Conservation (phyloP, 2,329 filamentous ascomycete species). For the Aphanocladium album region DNA sequence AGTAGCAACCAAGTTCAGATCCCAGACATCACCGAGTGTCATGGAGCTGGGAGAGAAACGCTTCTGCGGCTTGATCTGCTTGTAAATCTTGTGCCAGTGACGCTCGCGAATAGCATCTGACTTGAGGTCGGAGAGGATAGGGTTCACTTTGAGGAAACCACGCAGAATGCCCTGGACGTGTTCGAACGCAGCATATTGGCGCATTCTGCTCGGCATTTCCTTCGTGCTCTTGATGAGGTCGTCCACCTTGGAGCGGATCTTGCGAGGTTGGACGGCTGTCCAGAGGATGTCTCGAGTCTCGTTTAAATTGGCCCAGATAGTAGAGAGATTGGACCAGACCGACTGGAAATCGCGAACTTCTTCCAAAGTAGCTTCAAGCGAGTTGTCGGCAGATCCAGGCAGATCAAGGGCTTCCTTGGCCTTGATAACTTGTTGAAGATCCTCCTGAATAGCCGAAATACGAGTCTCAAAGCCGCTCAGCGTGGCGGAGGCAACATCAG, state of each 20-base stretch:
- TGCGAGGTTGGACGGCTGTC: constrained; percentile 92
- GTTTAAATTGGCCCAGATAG: constrained; percentile 94
- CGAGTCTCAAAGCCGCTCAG: constrained; percentile 77
- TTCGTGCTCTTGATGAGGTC: constrained; percentile 95
- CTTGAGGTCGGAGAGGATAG: constrained; percentile 82
- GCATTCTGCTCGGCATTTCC: constrained; percentile 98
- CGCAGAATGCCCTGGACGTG: constrained; percentile 91
- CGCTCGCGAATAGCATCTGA: constrained; percentile 94
- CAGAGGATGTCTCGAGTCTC: constrained; percentile 89
- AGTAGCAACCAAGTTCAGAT: constrained; percentile 82
- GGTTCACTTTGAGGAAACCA: constrained; percentile 85
- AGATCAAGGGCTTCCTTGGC: constrained; percentile 96
- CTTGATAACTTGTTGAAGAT: constrained; percentile 89
- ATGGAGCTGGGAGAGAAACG: constrained; percentile 91
- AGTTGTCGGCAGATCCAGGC: constrained; percentile 70
- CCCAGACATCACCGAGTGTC: constrained; percentile 98
- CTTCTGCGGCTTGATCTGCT: constrained; percentile 85
- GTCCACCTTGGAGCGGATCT: constrained; percentile 84
- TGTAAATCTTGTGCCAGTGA: constrained; percentile 98
- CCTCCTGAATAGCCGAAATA: constrained; percentile 78
- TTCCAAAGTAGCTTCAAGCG: constrained; percentile 80
- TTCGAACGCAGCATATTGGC: constrained; percentile 99
- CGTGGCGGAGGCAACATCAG: constrained; percentile 79
- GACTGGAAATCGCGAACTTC: constrained; percentile 99
- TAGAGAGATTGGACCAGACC: constrained; percentile 92